phyloP scores from a whole-genome alignment of 2,329 filamentous ascomycete genomes.

The Aspergillus sp. region DNA sequence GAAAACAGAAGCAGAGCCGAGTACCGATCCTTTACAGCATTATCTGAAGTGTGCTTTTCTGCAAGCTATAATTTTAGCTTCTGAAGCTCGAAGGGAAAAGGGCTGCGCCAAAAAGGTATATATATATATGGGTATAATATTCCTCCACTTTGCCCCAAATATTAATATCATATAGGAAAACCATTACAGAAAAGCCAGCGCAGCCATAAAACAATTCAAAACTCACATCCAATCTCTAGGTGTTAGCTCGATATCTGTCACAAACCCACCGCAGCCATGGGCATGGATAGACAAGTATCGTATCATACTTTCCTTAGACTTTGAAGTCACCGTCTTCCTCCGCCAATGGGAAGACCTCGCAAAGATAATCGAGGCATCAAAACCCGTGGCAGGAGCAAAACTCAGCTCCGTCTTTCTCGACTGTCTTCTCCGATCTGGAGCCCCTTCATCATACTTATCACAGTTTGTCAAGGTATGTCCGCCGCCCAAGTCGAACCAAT shows the following conservation, averaged over 20 bases:
- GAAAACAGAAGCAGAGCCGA: conserved; percentile 16
- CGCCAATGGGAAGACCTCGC: conserved; percentile 67
- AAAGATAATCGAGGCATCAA: conserved; percentile 55
- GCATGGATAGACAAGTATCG: conserved; percentile 63
- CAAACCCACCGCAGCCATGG: conserved; percentile 53
- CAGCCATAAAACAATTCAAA: conserved; percentile 62
- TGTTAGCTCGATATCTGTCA: conserved; percentile 39
- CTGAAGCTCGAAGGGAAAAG: conserved; percentile 50
- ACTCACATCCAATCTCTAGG: conserved; percentile 40
- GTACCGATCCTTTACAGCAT: conserved; percentile 57
- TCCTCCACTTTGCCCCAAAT: background rate
- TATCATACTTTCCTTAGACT: conserved; percentile 71
- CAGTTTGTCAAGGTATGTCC: conserved; percentile 44
- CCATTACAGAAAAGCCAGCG: conserved; percentile 62
- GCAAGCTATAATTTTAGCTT: conserved; percentile 45
- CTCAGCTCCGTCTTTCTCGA: conserved; percentile 67
- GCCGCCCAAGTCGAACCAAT: background rate
- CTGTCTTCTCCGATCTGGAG: conserved; percentile 56
- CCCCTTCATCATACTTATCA: conserved; percentile 36
- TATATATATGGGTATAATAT: conserved; percentile 13
- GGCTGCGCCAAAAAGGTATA: conserved; percentile 39
- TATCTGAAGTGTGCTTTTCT: conserved; percentile 72
- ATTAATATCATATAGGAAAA: conserved; percentile 48
- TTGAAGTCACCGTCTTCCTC: conserved; percentile 70
- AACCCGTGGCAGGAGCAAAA: conserved; percentile 34